phyloP scores from a whole-genome alignment of 225 moss, liverwort and hornwort genomes.

The Lunularia cruciata region DNA sequence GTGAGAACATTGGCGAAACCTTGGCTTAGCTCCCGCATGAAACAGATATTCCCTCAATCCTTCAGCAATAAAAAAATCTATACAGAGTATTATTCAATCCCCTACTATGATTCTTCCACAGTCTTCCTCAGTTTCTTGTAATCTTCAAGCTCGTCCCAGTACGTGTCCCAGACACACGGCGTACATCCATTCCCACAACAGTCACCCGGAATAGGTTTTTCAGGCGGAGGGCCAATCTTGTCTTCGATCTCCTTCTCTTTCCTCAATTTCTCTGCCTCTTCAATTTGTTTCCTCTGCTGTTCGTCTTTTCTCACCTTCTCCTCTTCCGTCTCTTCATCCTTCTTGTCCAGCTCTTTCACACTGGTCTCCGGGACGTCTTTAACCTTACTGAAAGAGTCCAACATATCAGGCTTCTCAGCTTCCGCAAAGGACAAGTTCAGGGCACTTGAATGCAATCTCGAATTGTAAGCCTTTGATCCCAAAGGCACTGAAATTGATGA shows the following conservation, averaged over 20 bases:
- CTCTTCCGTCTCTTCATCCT: slow-evolving; percentile 15
- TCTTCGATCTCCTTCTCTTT: slow-evolving; percentile 45
- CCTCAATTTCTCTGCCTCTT: slow-evolving; percentile 19
- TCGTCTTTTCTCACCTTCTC: slow-evolving; percentile 7
- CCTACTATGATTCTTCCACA: slow-evolving; percentile 47
- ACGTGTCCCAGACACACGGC: slow-evolving; percentile 86
- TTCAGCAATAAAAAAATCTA: too few species aligned
- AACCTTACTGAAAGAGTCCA: not conserved
- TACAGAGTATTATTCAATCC: not conserved
- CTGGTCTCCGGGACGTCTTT: not conserved
- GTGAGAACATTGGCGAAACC: too few species aligned
- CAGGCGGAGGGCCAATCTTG: slow-evolving; percentile 87
- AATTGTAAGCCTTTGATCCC: not conserved
- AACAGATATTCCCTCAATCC: too few species aligned
- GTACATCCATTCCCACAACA: slow-evolving; percentile 95
- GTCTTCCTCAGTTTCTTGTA: slow-evolving; percentile 65
- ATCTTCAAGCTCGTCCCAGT: slow-evolving; percentile 73
- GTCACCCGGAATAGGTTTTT: slow-evolving; percentile 84
- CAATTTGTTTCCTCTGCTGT: slow-evolving; percentile 16
- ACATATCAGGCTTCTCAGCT: slow-evolving; percentile 9
- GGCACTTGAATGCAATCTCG: not conserved
- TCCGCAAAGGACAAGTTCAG: not conserved
- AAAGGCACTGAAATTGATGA: not conserved
- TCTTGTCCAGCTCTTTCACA: slow-evolving; percentile 5
- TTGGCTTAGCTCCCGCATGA: too few species aligned